Percentiles rank a stretch among this genome's conserved stretches.
phyloP scores from a whole-genome alignment of 2,329 filamentous ascomycete species.

The Fusarium agapanthi region DNA sequence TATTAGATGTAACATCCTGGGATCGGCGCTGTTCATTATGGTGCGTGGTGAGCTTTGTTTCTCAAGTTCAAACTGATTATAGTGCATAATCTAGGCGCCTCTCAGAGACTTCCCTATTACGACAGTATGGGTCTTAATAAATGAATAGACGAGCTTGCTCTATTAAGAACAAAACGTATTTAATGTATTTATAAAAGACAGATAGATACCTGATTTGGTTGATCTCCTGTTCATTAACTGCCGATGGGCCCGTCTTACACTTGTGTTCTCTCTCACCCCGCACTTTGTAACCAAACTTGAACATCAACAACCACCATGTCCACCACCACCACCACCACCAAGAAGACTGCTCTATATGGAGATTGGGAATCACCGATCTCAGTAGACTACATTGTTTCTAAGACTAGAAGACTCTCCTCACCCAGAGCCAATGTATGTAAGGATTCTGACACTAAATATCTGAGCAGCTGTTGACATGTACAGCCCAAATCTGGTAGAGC shows the following conservation, averaged over 20 bases:
- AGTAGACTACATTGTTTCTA: slow-evolving; percentile 48
- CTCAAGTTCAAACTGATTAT: too few relatives aligned
- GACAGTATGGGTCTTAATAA: not conserved
- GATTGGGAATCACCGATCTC: slow-evolving; percentile 53
- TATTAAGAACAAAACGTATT: not conserved
- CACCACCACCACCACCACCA: slow-evolving; percentile 6
- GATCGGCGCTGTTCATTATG: not conserved
- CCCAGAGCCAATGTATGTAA: slow-evolving; percentile 52
- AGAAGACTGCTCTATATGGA: slow-evolving; percentile 46
- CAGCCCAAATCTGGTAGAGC: slow-evolving; percentile 45
- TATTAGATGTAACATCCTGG: not conserved
- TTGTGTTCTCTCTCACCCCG: slow-evolving; percentile 5
- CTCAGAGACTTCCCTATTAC: not conserved
- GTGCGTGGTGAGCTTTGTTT: too few relatives aligned
- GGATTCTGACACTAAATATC: not conserved
- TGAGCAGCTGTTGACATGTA: not conserved
- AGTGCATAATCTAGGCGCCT: too few relatives aligned
- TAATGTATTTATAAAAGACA: too few relatives aligned
- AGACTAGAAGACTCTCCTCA: slow-evolving; percentile 45
- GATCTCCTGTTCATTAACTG: not conserved
- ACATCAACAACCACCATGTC: slow-evolving; percentile 20
- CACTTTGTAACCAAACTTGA: slow-evolving; percentile 11
- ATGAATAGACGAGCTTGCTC: not conserved
- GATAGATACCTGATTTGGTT: too few relatives aligned
- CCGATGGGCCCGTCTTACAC: not conserved